A percentile compares a stretch with the other conserved stretches of the same genome.
phyloP scores from a whole-genome alignment of 495 filamentous ascomycete genomes.

The Penicillium ucsense region DNA sequence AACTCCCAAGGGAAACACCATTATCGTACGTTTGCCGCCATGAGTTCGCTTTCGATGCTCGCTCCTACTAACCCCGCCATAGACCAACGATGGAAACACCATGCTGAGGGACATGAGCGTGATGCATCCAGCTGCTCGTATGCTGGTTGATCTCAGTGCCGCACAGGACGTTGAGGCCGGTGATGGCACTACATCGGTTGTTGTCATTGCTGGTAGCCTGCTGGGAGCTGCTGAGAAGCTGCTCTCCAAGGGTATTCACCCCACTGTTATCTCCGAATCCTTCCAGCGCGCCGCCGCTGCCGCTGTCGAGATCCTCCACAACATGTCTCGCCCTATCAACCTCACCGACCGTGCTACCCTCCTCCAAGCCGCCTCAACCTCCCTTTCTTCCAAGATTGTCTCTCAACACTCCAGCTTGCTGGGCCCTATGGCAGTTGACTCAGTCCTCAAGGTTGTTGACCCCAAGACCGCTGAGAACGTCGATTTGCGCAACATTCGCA shows the following conservation, averaged over 20 bases:
- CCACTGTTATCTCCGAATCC: conserved; percentile 92
- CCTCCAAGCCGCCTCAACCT: conserved; percentile 92
- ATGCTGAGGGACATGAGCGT: conserved; percentile 98
- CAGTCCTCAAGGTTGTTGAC: conserved; percentile 90
- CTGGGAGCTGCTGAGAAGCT: conserved; percentile 88
- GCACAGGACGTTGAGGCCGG: conserved; percentile 98
- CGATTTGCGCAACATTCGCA: conserved; percentile 89
- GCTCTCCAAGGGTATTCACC: conserved; percentile 88
- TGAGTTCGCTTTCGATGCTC: conserved; percentile 1
- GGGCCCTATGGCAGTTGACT: conserved; percentile 93
- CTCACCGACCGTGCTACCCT: conserved; percentile 81
- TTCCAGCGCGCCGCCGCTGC: conserved; percentile 90
- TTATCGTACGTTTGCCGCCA: conserved; percentile 51
- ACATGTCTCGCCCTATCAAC: conserved; percentile 91
- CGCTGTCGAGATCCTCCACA: conserved; percentile 80
- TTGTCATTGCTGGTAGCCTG: conserved; percentile 91
- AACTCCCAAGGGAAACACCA: conserved; percentile 90
- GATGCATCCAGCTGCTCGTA: conserved; percentile 96
- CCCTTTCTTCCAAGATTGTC: conserved; percentile 96
- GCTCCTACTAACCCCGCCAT: conserved; percentile 20
- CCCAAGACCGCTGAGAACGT: conserved; percentile 92
- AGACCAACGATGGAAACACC: conserved; percentile 96
- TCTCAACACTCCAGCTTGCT: conserved; percentile 89
- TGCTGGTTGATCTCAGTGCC: conserved; percentile 94
- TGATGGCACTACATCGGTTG: conserved; percentile 96